Base-by-base conservation (phyloP, 495 filamentous ascomycete species). In the Penicillium argentinense region DNA sequence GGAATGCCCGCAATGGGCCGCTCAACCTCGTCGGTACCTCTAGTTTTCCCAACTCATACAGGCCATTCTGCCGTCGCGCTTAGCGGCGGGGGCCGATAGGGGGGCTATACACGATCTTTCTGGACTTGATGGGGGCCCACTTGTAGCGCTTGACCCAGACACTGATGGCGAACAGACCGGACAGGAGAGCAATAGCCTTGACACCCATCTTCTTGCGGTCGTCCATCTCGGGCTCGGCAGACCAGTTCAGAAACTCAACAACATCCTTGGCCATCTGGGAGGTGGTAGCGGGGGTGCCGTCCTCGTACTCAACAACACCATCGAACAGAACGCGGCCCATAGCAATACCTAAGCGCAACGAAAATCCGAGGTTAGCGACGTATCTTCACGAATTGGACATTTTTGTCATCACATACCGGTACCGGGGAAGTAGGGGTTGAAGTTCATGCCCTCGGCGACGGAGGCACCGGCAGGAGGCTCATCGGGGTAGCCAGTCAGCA, bases 231-330 rank as follows among this genome's bases (percentile, higher is more conserved):
- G 95, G 95, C 77, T 99, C 95, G 47, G 95, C 89, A 22, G 95
- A 75, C 92, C 92, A 99, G 82, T 99, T 96, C 62, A 99, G 80
- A 78, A 99, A 99, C 77, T 99, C 91, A 28, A 84, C 80, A 42
- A 97, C 95, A 64, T 99, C 95, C 84, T 99, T 99, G 59, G 95
- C 95, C 95, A 99, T 97, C 77, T 99, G 95, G 39, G 91, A 96
- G 46, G 91, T 87, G 55, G 91, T 85, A 23, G 95, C 95, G 38
- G 90, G 86, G 24, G 95, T 97, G 45, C 84, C 89, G 55, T 99
- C 95, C 68, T 99, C 95, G 77, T 99, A 99, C 63, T 99, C 95
- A 43, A 99, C 95, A 23, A 99, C 73, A 45, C 91, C 95, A 57
- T 99, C 92, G 73, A 92, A 99, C 33, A 99, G 82, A 45, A 97